A percentile compares a stretch with the other conserved stretches of the same genome.
Evolutionary conservation across 768 basidiomycete species (phyloP).

Genomic region (Mycena rebaudengoi): DNA sequence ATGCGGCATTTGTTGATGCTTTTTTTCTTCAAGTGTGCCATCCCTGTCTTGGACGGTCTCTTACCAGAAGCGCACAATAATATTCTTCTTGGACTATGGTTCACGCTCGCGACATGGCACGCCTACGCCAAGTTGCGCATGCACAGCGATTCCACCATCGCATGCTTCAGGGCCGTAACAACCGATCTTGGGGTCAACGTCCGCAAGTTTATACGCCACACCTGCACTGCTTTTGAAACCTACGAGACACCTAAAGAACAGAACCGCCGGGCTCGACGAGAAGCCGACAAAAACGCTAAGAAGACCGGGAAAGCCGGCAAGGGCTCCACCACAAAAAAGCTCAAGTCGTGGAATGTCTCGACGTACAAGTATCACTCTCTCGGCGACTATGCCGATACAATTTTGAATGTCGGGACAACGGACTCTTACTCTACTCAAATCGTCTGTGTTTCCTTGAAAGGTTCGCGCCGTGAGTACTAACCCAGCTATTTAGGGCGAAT

Average conservation of each 20-base stretch:
- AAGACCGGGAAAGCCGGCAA: not conserved
- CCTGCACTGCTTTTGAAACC: conserved; percentile 18
- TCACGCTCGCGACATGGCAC: no score
- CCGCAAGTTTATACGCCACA: no score
- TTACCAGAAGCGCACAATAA: no score
- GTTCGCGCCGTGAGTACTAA: not conserved
- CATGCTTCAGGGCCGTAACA: no score
- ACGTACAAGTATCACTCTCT: conserved; percentile 35
- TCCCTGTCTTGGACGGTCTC: not conserved
- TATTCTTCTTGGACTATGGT: no score
- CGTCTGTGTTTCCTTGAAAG: no score
- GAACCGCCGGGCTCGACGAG: not conserved
- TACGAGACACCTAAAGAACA: conserved; percentile 28
- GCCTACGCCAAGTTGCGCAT: no score
- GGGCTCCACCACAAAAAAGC: not conserved
- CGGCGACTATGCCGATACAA: conserved; percentile 23
- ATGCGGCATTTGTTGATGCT: not conserved
- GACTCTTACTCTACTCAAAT: conserved; percentile 36
- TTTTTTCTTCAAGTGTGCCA: not conserved
- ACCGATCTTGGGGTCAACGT: no score
- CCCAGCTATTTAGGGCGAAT: conserved; percentile 38
- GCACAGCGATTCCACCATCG: no score
- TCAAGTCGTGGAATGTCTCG: conserved; percentile 13
- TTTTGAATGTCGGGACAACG: conserved; percentile 27
- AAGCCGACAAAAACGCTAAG: no score